Evolutionary conservation across 305 asterid genomes (phyloP), one percentile per base, ranked within the genome.

Genomic region (Solanum chacoense): DNA sequence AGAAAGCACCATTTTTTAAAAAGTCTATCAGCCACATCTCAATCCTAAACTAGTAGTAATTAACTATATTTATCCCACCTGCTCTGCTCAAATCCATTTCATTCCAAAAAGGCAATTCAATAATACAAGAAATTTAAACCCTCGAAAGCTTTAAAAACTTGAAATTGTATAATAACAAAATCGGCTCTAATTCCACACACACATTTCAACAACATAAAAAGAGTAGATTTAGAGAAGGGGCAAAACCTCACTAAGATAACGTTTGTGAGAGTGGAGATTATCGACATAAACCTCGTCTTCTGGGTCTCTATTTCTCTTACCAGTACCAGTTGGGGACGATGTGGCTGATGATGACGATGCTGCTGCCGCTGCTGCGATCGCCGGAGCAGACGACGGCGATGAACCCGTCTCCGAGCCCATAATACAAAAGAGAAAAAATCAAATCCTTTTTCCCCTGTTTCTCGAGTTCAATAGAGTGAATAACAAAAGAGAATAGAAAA

Each of bases 201-300:
- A 45, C 72, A 81, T 3, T 14, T 28, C 20, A 78, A 78, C 16
- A 26, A 38, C 16, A 79, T 16, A 40, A 26, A 28, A 79, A 11
- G 11, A 35, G 55, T 36, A 77, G 50, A 80, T 42, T 14, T 42
- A 0, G 35, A 67, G 59, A 32, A 26, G 78, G 65, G n/a, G 26
- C 75, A 88, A 24, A 96, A 76, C 99, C 99, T 97, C 98, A 90
- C 97, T 97, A 37, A 97, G 95, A 91, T 97, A 97, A 42, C 99
- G 98, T 92, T 97, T 97, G 93, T 96, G 99, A 32, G 98, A 95
- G 88, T 94, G 94, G 67, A 97, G 96, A 93, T 97, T 97, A 81
- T 97, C 99, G n/a, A 97, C 84, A 89, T 97, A 97, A 86, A 97
- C 98, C 91, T 96, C 99, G 67, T 96, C 98, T 90, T 95, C 99